Conservation (phyloP, 2,329 filamentous ascomycete genomes). For the Fusarium xyrophilum region DNA sequence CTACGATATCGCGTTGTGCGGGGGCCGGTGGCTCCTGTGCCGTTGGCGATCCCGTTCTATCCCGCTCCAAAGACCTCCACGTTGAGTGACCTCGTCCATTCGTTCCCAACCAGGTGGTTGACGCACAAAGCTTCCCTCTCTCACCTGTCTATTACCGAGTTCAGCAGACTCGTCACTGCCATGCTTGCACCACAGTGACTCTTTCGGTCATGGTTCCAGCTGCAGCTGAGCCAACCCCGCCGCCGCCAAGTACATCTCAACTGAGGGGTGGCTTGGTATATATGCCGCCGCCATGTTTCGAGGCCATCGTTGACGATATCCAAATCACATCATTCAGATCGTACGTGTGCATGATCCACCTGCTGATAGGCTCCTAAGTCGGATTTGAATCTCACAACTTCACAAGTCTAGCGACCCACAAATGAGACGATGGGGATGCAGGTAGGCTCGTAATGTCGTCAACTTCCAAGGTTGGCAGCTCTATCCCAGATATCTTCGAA, state of each 20-base stretch:
- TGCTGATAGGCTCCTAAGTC: conserved; percentile 34
- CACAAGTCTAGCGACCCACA: conserved; percentile 29
- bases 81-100: conserved; percentile 32
- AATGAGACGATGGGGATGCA: conserved; percentile 24
- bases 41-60: conserved; percentile 40
- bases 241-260: conserved; percentile 24
- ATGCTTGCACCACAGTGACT: conserved; percentile 30
- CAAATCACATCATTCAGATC: conserved; percentile 40
- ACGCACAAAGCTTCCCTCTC: conserved; percentile 31
- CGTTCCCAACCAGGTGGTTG: conserved; percentile 39
- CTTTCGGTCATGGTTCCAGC: conserved; percentile 31
- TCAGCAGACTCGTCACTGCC: conserved; percentile 27
- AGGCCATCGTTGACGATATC: conserved; percentile 33
- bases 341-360: conserved; percentile 37
- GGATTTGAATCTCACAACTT: conserved; percentile 13
- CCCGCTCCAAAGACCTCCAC: conserved; percentile 35
- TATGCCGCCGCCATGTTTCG: conserved; percentile 38
- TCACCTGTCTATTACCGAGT: conserved; percentile 33
- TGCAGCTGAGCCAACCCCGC: conserved; percentile 27
- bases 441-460: conserved; percentile 26
- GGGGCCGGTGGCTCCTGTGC: conserved; percentile 35
- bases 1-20: conserved; percentile 37
- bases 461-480: conserved; percentile 29
- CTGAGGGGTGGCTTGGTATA: conserved; percentile 34
- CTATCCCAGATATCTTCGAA: conserved; percentile 16